These are phyloP conservation scores for Raffaelea arxii DNA, from an alignment of 2,329 filamentous ascomycete species.

Conservation along the genomic window DNA sequence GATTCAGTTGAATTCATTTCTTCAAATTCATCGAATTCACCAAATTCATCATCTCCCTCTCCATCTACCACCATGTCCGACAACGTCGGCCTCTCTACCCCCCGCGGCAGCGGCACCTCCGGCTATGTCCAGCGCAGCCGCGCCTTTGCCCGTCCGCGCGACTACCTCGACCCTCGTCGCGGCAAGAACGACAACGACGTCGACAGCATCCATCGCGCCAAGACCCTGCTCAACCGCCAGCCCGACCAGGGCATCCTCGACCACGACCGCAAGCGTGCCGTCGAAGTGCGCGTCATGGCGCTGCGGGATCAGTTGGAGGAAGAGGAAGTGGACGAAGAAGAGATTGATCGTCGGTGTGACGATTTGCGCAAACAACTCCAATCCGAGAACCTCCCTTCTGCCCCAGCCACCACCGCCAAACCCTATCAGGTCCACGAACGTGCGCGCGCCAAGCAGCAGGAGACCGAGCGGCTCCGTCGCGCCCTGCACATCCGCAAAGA, in stretches of 20 bases:
- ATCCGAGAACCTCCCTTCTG: slow-evolving; percentile 26
- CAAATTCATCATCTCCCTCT: neutral
- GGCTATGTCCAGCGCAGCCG: slow-evolving; percentile 97
- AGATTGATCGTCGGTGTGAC: slow-evolving; percentile 72
- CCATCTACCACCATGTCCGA: slow-evolving; percentile 61
- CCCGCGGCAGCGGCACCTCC: slow-evolving; percentile 88
- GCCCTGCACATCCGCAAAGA: slow-evolving; percentile 80
- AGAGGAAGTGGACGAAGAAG: slow-evolving; percentile 76
- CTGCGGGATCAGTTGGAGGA: slow-evolving; percentile 87
- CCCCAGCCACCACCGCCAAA: slow-evolving; percentile 46
- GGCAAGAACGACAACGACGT: slow-evolving; percentile 84
- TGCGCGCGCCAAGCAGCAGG: slow-evolving; percentile 90
- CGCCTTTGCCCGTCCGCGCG: slow-evolving; percentile 77
- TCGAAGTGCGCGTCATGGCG: slow-evolving; percentile 91
- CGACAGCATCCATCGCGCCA: slow-evolving; percentile 60
- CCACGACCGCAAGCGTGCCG: slow-evolving; percentile 81
- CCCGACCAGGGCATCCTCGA: slow-evolving; percentile 90
- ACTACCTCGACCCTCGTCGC: slow-evolving; percentile 63
- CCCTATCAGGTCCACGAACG: slow-evolving; percentile 92
- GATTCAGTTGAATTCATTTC: too few relatives aligned
- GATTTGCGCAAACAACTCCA: slow-evolving; percentile 57
- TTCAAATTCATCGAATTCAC: too few relatives aligned
- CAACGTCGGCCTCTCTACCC: slow-evolving; percentile 92
- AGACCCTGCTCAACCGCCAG: slow-evolving; percentile 55
- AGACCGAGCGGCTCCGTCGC: slow-evolving; percentile 78